Evolutionary conservation across 805 yeast species (phyloP), one percentile per base, ranked within the genome.

Genomic region (Metschnikowia henanensis): DNA sequence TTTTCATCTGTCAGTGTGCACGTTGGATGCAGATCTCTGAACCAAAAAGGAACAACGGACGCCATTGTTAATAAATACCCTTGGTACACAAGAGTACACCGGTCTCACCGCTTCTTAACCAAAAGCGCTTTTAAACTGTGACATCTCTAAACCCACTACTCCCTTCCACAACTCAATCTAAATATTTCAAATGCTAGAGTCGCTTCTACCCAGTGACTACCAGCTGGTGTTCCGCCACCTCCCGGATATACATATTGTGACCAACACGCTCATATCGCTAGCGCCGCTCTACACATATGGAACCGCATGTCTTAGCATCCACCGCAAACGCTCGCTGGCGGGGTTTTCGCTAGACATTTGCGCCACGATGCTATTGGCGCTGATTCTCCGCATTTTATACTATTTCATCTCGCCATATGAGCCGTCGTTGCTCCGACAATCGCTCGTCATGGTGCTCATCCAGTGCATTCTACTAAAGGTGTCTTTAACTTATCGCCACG

Each of bases 261-360:
- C 82, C 36, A 84, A 85, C 51, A 72, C 81, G 51, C 64, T 84
- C 58, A 81, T 90, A 59, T 78, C 89, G 23, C 78, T 87, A 57
- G 85, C 97, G 0, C 97, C 97, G 2, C 62, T 90, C 34, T 75
- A 91, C 48, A 87, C 96, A 6, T 90, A 91, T 59, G 95, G 96
- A 2, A 79, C 94, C 13, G 89, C 96, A 1, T 77, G 90, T 28
- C 70, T 79, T 36, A 73, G 85, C 50, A 89, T 90, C 12, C 75
- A 80, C 55, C 69, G 74, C 36, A 75, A 78, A 26, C 70, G 81
- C 58, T 76, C 90, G 0, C 77, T 92, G 1, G 71, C 78, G 18
- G 97, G 97, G 18, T 89, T 90, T 58, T 85, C 95, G 5, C 71
- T 89, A n/a, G 97, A 91, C 64, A 87, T 91, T 9, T 91, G 97